Evolutionary conservation across 2,329 filamentous ascomycete genomes (phyloP).

Genomic region (Aspergillus transmontanensis): DNA sequence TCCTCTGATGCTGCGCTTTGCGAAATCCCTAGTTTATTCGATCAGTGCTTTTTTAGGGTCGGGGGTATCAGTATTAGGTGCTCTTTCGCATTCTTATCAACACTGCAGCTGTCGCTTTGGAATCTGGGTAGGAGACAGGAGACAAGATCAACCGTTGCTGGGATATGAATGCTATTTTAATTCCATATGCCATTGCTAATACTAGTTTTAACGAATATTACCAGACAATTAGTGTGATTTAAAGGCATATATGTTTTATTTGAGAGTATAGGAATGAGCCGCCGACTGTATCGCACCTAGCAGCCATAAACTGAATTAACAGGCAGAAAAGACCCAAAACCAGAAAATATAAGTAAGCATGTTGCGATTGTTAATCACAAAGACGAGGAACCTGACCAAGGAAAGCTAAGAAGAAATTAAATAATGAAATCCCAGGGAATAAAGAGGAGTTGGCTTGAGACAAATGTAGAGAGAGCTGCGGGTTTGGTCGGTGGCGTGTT

Average conservation of each 20-base stretch:
- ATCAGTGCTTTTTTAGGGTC: background rate
- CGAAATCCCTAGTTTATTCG: too few species aligned
- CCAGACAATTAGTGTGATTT: background rate
- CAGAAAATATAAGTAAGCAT: background rate
- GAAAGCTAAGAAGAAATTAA: background rate
- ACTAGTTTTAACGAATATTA: background rate
- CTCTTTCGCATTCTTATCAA: background rate
- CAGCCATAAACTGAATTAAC: background rate
- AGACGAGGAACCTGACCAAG: background rate
- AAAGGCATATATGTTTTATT: background rate
- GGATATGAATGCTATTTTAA: background rate
- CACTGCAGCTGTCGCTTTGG: background rate
- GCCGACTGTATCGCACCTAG: background rate
- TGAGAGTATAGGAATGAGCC: background rate
- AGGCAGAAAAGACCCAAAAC: background rate
- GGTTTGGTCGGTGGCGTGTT: conserved; percentile 27
- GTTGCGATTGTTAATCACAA: background rate
- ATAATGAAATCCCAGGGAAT: background rate
- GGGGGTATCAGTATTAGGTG: background rate
- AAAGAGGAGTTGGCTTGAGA: background rate
- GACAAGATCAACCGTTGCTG: background rate
- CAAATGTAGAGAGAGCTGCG: conserved; percentile 14
- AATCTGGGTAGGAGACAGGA: background rate
- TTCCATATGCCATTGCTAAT: background rate
- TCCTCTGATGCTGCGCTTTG: background rate